Evolutionary conservation across 139 green algal species (phyloP), one percentile per base, ranked within the genome.

Genomic region (Tetradesmus lagerheimii): DNA sequence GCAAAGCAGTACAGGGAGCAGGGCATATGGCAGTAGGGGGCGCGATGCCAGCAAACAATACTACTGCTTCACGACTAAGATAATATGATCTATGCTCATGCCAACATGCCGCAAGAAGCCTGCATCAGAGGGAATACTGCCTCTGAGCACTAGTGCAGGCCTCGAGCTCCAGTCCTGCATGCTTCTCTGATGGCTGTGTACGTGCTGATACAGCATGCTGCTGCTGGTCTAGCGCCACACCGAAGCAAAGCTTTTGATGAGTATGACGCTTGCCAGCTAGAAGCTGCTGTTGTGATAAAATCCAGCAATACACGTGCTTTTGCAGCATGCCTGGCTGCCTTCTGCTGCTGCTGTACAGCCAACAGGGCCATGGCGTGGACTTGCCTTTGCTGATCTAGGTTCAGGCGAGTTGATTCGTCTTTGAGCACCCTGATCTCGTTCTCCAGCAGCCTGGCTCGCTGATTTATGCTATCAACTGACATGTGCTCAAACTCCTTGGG

Each of bases 381-480:
- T 71, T 71, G 57, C 57, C 57, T 71, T 31, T 71, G 91, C 87
- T 97, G 94, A 53, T 99, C 98, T 76, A 99, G 93, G 11, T 80
- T 93, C 50, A 99, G 92, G 8, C 98, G 95, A 41, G 94, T 97
- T 38, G 91, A 94, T 85, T 99, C 98, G 85, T 99, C 98, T 83
- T 97, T 95, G 11, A 99, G 93, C 27, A 99, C 98, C 5, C 98
- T 95, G n/a, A 99, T 96, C 86, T 99, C 98, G 88, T 99, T 99
- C 27, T 99, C 98, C 25, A 99, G 91, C 66, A 99, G 87, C 0
- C 98, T 92, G 0, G 94, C 93, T 8, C 98, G 94, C 37, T 95
- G 92, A 29, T 94, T 78, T 37, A 99, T 98, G 50, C 98, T 95
- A 16, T 99, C 98, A 45, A 96, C 95, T 3, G 91, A 94, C 95